Evolutionary conservation across 768 basidiomycete genomes (phyloP).

Genomic region (Auricularia sp.): DNA sequence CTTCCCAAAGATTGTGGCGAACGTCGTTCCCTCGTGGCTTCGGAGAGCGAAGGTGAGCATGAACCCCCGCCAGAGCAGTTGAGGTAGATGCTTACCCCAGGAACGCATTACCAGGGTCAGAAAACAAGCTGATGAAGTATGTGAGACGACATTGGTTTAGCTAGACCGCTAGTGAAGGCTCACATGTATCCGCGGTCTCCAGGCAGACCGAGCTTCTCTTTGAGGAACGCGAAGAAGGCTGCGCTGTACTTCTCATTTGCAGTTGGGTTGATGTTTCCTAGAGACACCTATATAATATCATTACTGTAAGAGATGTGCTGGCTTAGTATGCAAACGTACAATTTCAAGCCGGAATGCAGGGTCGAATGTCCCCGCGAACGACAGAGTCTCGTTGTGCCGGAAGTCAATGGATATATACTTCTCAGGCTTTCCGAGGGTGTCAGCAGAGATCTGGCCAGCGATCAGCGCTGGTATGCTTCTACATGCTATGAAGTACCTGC

Average conservation of each 20-base stretch:
- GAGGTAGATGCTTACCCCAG: conserved; percentile 30
- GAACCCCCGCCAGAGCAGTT: neutral
- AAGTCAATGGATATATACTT: conserved; percentile 43
- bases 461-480: neutral
- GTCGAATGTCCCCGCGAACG: conserved; percentile 55
- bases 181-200: conserved; percentile 54
- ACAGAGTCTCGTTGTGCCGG: conserved; percentile 47
- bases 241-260: conserved; percentile 45
- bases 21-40: conserved; percentile 38
- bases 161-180: conserved; percentile 3
- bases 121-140: conserved; percentile 27
- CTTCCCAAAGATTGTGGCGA: conserved; percentile 32
- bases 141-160: neutral
- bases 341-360: conserved; percentile 51
- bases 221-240: conserved; percentile 42
- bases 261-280: conserved; percentile 43
- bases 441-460: conserved; percentile 25
- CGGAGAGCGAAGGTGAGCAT: neutral
- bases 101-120: conserved; percentile 41
- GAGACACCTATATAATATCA: conserved; percentile 32
- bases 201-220: conserved; percentile 40
- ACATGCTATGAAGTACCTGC: conserved; percentile 18
- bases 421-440: conserved; percentile 51
- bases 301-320: neutral
- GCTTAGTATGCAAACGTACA: conserved; percentile 29